Conservation (phyloP, 352 stramenopile genomes). For the Phytophthora pistaciae region DNA sequence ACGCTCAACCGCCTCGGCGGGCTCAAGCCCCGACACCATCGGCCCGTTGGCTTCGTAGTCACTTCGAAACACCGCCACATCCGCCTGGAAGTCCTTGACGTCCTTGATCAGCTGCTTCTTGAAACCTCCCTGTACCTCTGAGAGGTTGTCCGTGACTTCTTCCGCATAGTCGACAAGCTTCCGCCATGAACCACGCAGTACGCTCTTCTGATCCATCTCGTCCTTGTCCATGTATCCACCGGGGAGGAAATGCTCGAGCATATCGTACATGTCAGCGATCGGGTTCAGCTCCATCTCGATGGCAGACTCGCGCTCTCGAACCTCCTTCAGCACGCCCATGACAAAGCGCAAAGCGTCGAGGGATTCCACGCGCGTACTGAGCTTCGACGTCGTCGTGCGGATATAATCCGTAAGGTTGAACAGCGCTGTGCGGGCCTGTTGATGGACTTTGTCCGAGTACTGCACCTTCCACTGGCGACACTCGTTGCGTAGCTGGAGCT, state of each 20-base stretch:
- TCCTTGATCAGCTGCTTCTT: conserved; percentile 93
- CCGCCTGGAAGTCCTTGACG: conserved; percentile 85
- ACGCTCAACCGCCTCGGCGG: conserved; percentile 83
- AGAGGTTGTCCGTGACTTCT: conserved; percentile 88
- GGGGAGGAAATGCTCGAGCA: conserved; percentile 90
- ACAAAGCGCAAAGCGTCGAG: conserved; percentile 83
- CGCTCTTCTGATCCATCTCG: conserved; percentile 93
- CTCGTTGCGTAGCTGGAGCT: conserved; percentile 86
- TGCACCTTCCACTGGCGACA: conserved; percentile 89
- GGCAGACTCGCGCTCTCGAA: conserved; percentile 85
- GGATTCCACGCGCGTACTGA: conserved; percentile 71
- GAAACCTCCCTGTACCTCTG: conserved; percentile 86
- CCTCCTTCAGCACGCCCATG: conserved; percentile 87
- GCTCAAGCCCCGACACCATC: conserved; percentile 81
- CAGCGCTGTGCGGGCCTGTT: conserved; percentile 72
- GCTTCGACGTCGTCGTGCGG: conserved; percentile 74
- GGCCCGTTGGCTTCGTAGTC: conserved; percentile 76
- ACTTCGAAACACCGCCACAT: conserved; percentile 70
- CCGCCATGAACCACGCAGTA: conserved; percentile 84
- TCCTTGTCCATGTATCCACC: conserved; percentile 89
- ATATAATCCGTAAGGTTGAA: conserved; percentile 85
- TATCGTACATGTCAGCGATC: conserved; percentile 91
- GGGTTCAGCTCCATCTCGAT: conserved; percentile 93
- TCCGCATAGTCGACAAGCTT: conserved; percentile 92
- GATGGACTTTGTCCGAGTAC: conserved; percentile 86